Evolutionary conservation across 2,329 filamentous ascomycete species (phyloP).

Genomic region (Diplodia corticola): DNA sequence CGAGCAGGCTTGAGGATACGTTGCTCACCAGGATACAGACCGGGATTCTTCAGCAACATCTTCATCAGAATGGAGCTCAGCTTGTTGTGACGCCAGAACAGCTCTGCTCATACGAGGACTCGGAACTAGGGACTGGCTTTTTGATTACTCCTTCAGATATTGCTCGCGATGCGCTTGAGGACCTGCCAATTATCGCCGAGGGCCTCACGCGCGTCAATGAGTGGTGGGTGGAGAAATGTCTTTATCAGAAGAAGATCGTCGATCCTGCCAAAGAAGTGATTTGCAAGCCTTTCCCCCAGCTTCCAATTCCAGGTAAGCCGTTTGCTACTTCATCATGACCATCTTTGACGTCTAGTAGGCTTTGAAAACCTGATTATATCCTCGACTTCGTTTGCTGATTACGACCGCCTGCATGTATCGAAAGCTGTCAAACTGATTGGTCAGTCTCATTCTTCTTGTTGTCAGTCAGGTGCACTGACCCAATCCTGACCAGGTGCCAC

Average conservation of each 20-base stretch:
- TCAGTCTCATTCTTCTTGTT: conserved; percentile 32
- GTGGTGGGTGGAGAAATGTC: conserved; percentile 88
- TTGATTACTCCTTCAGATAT: conserved; percentile 51
- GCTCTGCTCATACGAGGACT: conserved; percentile 27
- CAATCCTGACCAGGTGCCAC: conserved; percentile 59
- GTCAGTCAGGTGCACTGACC: conserved; percentile 16
- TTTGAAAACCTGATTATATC: conserved; percentile 73
- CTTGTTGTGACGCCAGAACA: conserved; percentile 32
- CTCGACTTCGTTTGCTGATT: conserved; percentile 78
- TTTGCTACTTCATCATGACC: conserved; percentile 27
- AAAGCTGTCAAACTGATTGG: conserved; percentile 73
- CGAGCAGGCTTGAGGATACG: too few species aligned
- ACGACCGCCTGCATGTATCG: conserved; percentile 82
- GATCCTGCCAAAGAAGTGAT: conserved; percentile 70
- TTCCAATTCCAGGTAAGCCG: conserved; percentile 8
- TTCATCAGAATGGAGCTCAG: conserved; percentile 39
- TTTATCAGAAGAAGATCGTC: conserved; percentile 72
- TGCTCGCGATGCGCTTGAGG: conserved; percentile 36
- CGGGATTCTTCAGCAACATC: conserved; percentile 35
- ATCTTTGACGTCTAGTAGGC: conserved; percentile 39
- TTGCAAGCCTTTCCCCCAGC: conserved; percentile 66
- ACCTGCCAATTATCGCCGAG: conserved; percentile 39
- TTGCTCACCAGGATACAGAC: conserved; percentile 29
- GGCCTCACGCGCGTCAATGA: conserved; percentile 65
- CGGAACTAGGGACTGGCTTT: conserved; percentile 37